Evolutionary conservation across 805 yeast species (phyloP), one percentile per base, ranked within the genome.

Genomic region (Teunomyces lycoperdinae): DNA sequence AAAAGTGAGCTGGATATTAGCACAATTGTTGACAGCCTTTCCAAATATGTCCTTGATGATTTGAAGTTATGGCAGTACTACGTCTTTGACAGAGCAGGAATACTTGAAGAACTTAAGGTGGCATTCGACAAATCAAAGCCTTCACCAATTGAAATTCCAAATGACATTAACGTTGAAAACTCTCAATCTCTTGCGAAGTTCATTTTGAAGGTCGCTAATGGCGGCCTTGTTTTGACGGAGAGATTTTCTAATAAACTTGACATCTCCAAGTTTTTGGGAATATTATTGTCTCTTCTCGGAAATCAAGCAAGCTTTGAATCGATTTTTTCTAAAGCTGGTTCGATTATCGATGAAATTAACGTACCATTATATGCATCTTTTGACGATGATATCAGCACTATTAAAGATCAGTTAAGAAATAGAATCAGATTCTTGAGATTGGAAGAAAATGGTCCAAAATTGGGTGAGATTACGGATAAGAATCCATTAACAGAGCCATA

Each of bases 61-160:
- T 67, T 89, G 46, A 78, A 83, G 51, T 72, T 92, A 46, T 92
- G 99, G 99, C 90, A 92, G 65, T 92, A 68, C 64, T 94, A 91
- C 62, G 91, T 85, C 4, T 72, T 90, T 31, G 77, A 89, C 61
- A 83, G 81, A 36, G 53, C 58, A 5, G 57, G 56, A 3, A 73
- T 77, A 9, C 56, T 83, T 11, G 57, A 58, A 0, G 66, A 67
- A 4, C 54, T 84, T 9, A 64, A 70, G 49, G 46, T 59, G 0
- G 49, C 55, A 16, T 80, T 80, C 77, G 52, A 57, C 48, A 50
- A 34, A 26, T 45, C 50, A 7, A 32, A 34, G 9, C 43, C 32
- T 46, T 43, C 14, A 57, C 63, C 26, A 50, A 51, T 27, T 41
- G 55, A 30, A 44, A 51, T 29, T 32, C 56, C 14, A 0, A 32